A percentile compares a stretch with the other conserved stretches of the same genome.
Evolutionary conservation across 768 basidiomycete species (phyloP).

Genomic region (Mycena pura): DNA sequence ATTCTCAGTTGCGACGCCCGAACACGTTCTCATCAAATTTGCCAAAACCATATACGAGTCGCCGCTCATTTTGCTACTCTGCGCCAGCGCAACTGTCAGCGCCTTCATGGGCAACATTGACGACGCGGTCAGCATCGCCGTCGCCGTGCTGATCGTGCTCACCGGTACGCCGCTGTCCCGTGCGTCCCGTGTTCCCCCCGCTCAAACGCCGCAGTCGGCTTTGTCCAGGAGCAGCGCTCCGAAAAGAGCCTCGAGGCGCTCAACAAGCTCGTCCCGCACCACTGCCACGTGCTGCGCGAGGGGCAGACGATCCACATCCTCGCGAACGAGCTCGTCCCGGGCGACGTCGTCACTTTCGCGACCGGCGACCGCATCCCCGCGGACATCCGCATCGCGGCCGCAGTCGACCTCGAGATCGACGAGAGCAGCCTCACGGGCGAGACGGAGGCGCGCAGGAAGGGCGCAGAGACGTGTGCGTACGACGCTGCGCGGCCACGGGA

Average conservation of each 20-base stretch:
- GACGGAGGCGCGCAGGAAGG: slow-evolving; percentile 81
- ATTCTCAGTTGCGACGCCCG: slow-evolving; percentile 84
- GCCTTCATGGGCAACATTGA: slow-evolving; percentile 95
- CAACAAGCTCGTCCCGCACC: slow-evolving; percentile 96
- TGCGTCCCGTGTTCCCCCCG: slow-evolving; percentile 26
- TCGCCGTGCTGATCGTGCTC: slow-evolving; percentile 91
- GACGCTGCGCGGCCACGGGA: slow-evolving; percentile 41
- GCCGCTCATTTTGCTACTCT: slow-evolving; percentile 88
- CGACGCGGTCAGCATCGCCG: slow-evolving; percentile 91
- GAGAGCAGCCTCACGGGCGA: slow-evolving; percentile 96
- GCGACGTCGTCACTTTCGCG: slow-evolving; percentile 87
- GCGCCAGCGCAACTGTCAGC: slow-evolving; percentile 89
- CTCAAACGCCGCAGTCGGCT: slow-evolving; percentile 66
- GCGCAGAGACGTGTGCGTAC: slow-evolving; percentile 57
- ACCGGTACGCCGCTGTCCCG: slow-evolving; percentile 66
- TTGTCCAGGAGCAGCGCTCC: slow-evolving; percentile 93
- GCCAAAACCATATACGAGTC: slow-evolving; percentile 95
- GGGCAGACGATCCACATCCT: slow-evolving; percentile 78
- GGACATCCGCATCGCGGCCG: slow-evolving; percentile 83
- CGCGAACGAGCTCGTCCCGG: slow-evolving; percentile 96
- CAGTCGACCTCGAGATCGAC: slow-evolving; percentile 91
- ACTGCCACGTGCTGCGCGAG: slow-evolving; percentile 89
- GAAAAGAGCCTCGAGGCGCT: slow-evolving; percentile 94
- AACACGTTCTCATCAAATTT: slow-evolving; percentile 86
- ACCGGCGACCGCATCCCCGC: slow-evolving; percentile 96